Evolutionary conservation across 306 rosid species (phyloP).

Genomic region (Vicia sativa): DNA sequence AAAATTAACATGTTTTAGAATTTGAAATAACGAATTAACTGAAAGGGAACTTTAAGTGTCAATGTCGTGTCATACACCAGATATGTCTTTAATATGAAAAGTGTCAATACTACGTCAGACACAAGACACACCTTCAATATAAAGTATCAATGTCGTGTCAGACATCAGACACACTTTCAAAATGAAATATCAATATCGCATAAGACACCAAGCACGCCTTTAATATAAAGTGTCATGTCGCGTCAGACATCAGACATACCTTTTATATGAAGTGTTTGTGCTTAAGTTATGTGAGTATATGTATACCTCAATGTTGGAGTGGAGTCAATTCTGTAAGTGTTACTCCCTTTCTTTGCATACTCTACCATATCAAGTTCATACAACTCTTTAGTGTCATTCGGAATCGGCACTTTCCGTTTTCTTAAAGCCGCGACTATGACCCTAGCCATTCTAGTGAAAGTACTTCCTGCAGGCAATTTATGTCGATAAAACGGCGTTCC

Average conservation of each 20-base stretch:
- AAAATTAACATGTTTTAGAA: background rate
- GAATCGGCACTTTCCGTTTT: slow-evolving; percentile 52
- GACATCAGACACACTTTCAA: too few species aligned
- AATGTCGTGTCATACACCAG: background rate
- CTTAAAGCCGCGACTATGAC: slow-evolving; percentile 67
- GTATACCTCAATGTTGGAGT: slow-evolving; percentile 62
- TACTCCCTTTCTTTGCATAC: slow-evolving; percentile 52
- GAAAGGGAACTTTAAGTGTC: background rate
- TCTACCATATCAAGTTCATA: slow-evolving; percentile 61
- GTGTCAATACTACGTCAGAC: too few species aligned
- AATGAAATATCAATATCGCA: too few species aligned
- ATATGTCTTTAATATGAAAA: too few species aligned
- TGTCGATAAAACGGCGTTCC: slow-evolving; percentile 82
- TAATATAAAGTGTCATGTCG: too few species aligned
- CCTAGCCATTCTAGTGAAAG: slow-evolving; percentile 61
- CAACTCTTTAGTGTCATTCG: slow-evolving; percentile 63
- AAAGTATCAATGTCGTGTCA: too few species aligned
- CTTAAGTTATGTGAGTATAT: background rate
- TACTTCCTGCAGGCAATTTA: slow-evolving; percentile 72
- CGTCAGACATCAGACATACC: background rate
- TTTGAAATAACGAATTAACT: background rate
- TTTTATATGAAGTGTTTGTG: background rate
- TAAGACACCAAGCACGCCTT: too few species aligned
- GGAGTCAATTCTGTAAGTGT: slow-evolving; percentile 53
- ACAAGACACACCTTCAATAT: too few species aligned